Evolutionary conservation across 192 early-diverging fungal species (phyloP).

Genomic region (Backusella morwellensis): DNA sequence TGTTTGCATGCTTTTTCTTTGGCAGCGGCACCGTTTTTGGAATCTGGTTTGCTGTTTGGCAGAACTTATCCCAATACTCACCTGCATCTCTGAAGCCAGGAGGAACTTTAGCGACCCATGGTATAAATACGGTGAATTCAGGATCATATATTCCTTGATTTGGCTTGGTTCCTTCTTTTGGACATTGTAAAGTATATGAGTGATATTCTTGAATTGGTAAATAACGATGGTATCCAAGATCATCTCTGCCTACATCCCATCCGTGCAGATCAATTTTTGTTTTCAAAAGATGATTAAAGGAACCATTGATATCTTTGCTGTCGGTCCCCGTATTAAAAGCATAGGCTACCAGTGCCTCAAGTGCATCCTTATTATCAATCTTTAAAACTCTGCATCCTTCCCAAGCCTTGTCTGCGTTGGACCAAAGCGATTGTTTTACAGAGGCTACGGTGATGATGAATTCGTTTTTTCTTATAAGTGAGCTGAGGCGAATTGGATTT

Average conservation of each 20-base stretch:
- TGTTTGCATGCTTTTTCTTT: not conserved
- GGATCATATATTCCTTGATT: conserved; percentile 17
- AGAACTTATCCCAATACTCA: conserved; percentile 25
- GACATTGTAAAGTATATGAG: conserved; percentile 28
- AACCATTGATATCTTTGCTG: conserved; percentile 33
- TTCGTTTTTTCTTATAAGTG: conserved; percentile 14
- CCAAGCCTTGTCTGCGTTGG: conserved; percentile 28
- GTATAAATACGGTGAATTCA: conserved; percentile 26
- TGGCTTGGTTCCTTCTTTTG: conserved; percentile 21
- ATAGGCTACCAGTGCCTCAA: conserved; percentile 29
- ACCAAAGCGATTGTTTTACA: conserved; percentile 28
- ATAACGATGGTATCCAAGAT: conserved; percentile 36
- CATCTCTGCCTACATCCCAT: conserved; percentile 36
- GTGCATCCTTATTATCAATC: conserved; percentile 25
- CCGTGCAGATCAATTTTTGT: conserved; percentile 34
- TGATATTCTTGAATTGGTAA: conserved; percentile 30
- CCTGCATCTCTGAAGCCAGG: conserved; percentile 19
- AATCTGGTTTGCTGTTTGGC: conserved; percentile 11
- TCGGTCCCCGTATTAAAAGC: conserved; percentile 31
- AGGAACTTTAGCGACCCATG: conserved; percentile 33
- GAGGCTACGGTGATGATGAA: conserved; percentile 29
- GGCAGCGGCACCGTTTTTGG: not conserved
- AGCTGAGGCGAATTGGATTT: conserved; percentile 32
- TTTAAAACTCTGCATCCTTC: conserved; percentile 23
- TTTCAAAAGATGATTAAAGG: conserved; percentile 35